Conservation (phyloP, 2,329 filamentous ascomycete genomes). For the Herpotrichia juniperi region DNA sequence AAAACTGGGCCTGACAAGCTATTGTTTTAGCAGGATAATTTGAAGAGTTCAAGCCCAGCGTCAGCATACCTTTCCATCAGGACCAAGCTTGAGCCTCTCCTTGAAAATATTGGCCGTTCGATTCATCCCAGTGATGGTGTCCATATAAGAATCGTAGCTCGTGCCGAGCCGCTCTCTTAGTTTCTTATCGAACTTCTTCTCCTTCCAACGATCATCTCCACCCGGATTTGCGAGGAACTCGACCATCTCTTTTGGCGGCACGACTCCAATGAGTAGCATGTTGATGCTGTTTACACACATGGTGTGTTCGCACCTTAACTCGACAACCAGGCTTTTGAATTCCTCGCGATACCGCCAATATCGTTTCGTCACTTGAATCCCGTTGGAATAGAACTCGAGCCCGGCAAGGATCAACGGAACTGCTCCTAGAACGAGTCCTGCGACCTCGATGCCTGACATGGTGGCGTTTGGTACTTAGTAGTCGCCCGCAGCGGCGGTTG, state of each 20-base stretch:
- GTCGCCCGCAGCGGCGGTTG: too few relatives aligned
- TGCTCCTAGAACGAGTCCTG: slow-evolving; percentile 30
- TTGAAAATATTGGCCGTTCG: slow-evolving; percentile 16
- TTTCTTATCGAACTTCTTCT: slow-evolving; percentile 15
- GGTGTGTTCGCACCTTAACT: slow-evolving; percentile 26
- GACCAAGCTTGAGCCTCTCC: slow-evolving; percentile 20
- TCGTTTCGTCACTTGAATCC: slow-evolving; percentile 32
- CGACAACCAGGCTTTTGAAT: slow-evolving; percentile 25
- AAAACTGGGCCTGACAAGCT: slow-evolving; percentile 25
- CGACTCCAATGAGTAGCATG: slow-evolving; percentile 25
- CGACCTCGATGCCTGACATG: slow-evolving; percentile 32
- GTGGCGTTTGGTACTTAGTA: neutral
- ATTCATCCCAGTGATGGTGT: slow-evolving; percentile 16
- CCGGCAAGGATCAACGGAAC: slow-evolving; percentile 38
- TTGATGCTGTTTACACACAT: slow-evolving; percentile 37
- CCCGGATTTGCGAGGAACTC: slow-evolving; percentile 19
- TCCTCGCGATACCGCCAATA: slow-evolving; percentile 28
- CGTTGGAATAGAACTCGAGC: slow-evolving; percentile 39
- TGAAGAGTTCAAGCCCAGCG: neutral
- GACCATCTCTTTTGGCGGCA: too few relatives aligned
- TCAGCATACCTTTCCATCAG: slow-evolving; percentile 18
- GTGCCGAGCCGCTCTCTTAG: slow-evolving; percentile 19
- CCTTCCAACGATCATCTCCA: slow-evolving; percentile 24
- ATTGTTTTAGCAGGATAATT: neutral
- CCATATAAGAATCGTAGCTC: slow-evolving; percentile 21